Percentiles rank a stretch among this genome's conserved stretches.
Conservation (phyloP, 208 protist species). For the Trypanosoma lewisi region DNA sequence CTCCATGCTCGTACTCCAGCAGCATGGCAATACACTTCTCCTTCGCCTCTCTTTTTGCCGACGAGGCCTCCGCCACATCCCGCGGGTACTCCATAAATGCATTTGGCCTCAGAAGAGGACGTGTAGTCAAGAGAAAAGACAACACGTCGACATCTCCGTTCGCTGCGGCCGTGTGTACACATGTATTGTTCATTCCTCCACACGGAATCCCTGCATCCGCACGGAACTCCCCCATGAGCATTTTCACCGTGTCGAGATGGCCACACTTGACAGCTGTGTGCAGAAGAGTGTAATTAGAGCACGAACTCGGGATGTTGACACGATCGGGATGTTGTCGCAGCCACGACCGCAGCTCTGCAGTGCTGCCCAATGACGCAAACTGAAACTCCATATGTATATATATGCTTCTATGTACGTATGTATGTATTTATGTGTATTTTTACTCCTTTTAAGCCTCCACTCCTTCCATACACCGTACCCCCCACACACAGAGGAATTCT, state of each 20-base stretch:
- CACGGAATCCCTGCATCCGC: conserved; percentile 51
- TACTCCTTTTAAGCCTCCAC: not conserved
- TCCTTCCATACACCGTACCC: too few relatives aligned
- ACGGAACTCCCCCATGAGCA: conserved; percentile 66
- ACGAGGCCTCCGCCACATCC: conserved; percentile 2
- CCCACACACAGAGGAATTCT: too few relatives aligned
- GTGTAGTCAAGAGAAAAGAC: conserved; percentile 24
- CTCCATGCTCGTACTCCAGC: not conserved
- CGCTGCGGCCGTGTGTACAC: conserved; percentile 43
- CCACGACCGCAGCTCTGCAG: conserved; percentile 47
- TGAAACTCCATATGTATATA: conserved; percentile 40
- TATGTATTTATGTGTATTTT: not conserved
- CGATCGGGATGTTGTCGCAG: conserved; percentile 38
- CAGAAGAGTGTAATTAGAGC: conserved; percentile 43
- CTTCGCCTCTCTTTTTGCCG: not conserved
- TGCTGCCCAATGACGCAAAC: conserved; percentile 44
- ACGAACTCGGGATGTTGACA: conserved; percentile 40
- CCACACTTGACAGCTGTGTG: conserved; percentile 35
- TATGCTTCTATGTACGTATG: conserved; percentile 4
- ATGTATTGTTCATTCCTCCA: conserved; percentile 45
- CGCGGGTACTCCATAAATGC: conserved; percentile 15
- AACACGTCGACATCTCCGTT: conserved; percentile 31
- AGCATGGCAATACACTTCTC: conserved; percentile 19
- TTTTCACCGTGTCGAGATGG: conserved; percentile 33
- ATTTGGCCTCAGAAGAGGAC: conserved; percentile 7